Percentiles rank a stretch among this genome's conserved stretches.
These are phyloP conservation scores for Fusarium gaditjirri DNA, from an alignment of 2,329 filamentous ascomycete species.

Conservation along the genomic window DNA sequence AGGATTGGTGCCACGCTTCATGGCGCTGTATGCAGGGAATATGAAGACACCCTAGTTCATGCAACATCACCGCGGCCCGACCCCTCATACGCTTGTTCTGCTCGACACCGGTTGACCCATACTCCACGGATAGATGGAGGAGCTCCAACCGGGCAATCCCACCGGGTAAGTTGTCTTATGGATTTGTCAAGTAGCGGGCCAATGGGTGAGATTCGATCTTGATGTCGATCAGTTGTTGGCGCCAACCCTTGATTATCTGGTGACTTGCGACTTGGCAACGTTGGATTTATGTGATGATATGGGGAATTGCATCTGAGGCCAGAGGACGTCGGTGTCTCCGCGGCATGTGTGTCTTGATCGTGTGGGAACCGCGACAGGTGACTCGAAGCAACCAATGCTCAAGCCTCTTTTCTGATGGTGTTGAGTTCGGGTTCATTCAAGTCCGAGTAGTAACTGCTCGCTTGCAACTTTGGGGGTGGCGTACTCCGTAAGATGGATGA, in stretches of 20 bases:
- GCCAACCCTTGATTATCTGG: slow-evolving; percentile 22
- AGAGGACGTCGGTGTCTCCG: slow-evolving; percentile 18
- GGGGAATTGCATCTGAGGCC: slow-evolving; percentile 23
- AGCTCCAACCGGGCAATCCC: neutral
- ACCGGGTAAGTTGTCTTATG: slow-evolving; percentile 6
- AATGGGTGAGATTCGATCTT: slow-evolving; percentile 20
- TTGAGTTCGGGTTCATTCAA: neutral
- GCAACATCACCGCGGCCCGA: slow-evolving; percentile 17
- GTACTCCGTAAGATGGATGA: neutral
- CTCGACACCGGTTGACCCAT: slow-evolving; percentile 20
- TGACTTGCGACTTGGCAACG: slow-evolving; percentile 12
- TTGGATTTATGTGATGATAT: neutral
- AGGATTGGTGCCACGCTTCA: slow-evolving; percentile 28
- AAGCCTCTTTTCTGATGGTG: slow-evolving; percentile 4
- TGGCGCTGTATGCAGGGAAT: slow-evolving; percentile 1
- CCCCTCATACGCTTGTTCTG: slow-evolving; percentile 20
- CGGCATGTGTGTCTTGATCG: slow-evolving; percentile 4
- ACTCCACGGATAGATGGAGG: neutral
- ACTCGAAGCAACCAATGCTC: slow-evolving; percentile 2
- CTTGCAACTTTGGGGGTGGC: slow-evolving; percentile 19
- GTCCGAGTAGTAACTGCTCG: neutral
- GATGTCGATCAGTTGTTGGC: slow-evolving; percentile 34
- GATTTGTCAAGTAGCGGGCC: slow-evolving; percentile 15
- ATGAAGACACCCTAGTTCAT: slow-evolving; percentile 23
- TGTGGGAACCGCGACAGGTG: slow-evolving; percentile 12